Percentiles rank a stretch among this genome's conserved stretches.
Conservation (phyloP, 192 early-diverging fungal species). For the Geosiphon pyriformis region DNA sequence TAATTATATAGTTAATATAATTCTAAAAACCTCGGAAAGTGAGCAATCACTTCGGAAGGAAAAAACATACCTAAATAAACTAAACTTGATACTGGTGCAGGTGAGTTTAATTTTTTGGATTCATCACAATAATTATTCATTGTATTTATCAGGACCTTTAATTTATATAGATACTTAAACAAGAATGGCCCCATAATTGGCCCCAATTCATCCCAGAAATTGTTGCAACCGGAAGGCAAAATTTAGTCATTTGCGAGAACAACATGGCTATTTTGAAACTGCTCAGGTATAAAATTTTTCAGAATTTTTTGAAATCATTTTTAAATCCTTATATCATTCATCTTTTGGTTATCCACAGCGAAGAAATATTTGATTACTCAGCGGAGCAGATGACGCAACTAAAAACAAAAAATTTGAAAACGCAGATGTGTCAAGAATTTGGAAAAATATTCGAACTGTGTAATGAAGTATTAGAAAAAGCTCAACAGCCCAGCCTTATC, state of each 20-base stretch:
- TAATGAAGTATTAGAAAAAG: constrained; percentile 89
- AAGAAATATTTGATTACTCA: constrained; percentile 99
- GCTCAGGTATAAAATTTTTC: constrained; percentile 59
- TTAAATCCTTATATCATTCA: too few species aligned
- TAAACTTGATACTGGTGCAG: constrained; percentile 97
- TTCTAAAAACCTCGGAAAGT: constrained; percentile 87
- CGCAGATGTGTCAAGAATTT: constrained; percentile 93
- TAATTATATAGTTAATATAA: constrained; percentile 89
- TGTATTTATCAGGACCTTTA: not conserved
- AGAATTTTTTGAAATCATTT: not conserved
- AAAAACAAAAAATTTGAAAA: constrained; percentile 91
- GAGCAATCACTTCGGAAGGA: constrained; percentile 73
- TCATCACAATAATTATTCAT: not conserved
- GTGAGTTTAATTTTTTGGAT: constrained; percentile 34
- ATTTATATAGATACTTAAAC: constrained; percentile 81
- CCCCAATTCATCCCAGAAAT: constrained; percentile 98
- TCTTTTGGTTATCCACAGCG: constrained; percentile 54
- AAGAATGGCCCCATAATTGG: constrained; percentile 99
- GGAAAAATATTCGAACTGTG: constrained; percentile 93
- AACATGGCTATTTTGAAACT: constrained; percentile 99
- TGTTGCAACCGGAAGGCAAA: constrained; percentile 88
- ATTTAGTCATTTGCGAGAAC: constrained; percentile 93
- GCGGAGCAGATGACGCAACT: constrained; percentile 97
- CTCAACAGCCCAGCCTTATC: constrained; percentile 84
- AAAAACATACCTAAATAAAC: constrained; percentile 78